Percentiles rank a stretch among this genome's conserved stretches.
Evolutionary conservation across 2,329 filamentous ascomycete genomes (phyloP).

Genomic region (Fusarium acutatum): DNA sequence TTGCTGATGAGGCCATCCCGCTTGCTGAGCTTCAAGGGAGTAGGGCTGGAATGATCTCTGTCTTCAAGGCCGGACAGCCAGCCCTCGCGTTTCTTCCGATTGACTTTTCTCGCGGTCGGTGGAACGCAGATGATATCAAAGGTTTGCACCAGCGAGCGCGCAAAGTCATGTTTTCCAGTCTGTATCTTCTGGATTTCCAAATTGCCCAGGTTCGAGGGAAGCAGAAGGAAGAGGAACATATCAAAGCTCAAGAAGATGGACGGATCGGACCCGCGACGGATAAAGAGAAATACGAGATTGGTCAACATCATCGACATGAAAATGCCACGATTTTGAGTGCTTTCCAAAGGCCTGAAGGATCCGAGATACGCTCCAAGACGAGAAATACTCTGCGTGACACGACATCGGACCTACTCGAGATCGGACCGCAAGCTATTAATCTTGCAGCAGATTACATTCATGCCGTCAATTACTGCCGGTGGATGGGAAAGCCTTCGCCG

Average conservation of each 20-base stretch:
- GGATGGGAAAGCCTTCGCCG: conserved; percentile 39
- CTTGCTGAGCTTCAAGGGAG: conserved; percentile 44
- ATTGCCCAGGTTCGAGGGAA: conserved; percentile 43
- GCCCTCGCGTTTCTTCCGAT: conserved; percentile 54
- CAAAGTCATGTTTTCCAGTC: conserved; percentile 44
- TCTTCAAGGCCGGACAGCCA: conserved; percentile 51
- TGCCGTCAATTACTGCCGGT: conserved; percentile 43
- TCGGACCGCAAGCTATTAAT: conserved; percentile 35
- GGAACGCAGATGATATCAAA: conserved; percentile 55
- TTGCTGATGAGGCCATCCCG: conserved; percentile 29
- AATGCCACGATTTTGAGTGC: conserved; percentile 47
- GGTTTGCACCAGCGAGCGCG: conserved; percentile 49
- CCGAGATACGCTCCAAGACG: conserved; percentile 45
- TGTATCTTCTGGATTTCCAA: conserved; percentile 55
- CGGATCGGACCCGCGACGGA: neutral
- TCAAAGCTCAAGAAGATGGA: neutral
- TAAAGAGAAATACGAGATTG: conserved; percentile 25
- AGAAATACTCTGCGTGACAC: conserved; percentile 44
- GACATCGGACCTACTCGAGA: conserved; percentile 38
- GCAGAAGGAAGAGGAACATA: conserved; percentile 29
- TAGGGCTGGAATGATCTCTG: conserved; percentile 43
- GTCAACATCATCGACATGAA: conserved; percentile 43
- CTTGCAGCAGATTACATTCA: conserved; percentile 40
- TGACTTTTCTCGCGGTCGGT: conserved; percentile 56
- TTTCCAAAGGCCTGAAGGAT: conserved; percentile 49